Percentiles rank a stretch among this genome's conserved stretches.
phyloP scores from a whole-genome alignment of 495 filamentous ascomycete genomes.

The Trichoderma virens region DNA sequence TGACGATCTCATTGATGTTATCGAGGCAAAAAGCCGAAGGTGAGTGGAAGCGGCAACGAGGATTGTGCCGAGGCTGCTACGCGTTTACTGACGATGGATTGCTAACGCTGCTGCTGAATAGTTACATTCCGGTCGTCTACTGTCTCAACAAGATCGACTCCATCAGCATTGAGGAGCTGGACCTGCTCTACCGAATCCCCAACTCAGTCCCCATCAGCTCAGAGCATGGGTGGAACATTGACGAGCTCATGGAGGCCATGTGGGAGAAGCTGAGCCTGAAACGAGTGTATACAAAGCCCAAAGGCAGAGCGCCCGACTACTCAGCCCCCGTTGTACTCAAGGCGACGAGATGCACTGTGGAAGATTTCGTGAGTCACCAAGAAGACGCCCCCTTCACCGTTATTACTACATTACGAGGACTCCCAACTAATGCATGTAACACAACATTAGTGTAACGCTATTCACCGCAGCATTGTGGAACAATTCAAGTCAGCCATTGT shows the following conservation, averaged over 20 bases:
- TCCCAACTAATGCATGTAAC: conserved; percentile 17
- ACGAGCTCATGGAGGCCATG: conserved; percentile 95
- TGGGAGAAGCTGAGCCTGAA: conserved; percentile 92
- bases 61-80: too few species aligned
- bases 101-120: neutral
- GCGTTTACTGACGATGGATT: neutral
- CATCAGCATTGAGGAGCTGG: conserved; percentile 94
- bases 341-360: conserved; percentile 74
- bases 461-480: conserved; percentile 92
- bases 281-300: conserved; percentile 96
- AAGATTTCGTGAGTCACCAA: conserved; percentile 80
- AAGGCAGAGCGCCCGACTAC: conserved; percentile 92
- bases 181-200: conserved; percentile 91
- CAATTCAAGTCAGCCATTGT: conserved; percentile 94
- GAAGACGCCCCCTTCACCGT: too few species aligned
- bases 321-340: conserved; percentile 82
- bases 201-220: conserved; percentile 95
- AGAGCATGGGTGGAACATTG: conserved; percentile 97
- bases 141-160: conserved; percentile 98
- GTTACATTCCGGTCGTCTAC: conserved; percentile 97
- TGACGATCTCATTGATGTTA: conserved; percentile 85
- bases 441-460: conserved; percentile 72
- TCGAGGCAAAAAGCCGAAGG: conserved; percentile 85
- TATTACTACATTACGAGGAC: too few species aligned
- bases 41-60: neutral